phyloP scores from a whole-genome alignment of 805 yeast species.

The Nakazawaea ambrosiae region DNA sequence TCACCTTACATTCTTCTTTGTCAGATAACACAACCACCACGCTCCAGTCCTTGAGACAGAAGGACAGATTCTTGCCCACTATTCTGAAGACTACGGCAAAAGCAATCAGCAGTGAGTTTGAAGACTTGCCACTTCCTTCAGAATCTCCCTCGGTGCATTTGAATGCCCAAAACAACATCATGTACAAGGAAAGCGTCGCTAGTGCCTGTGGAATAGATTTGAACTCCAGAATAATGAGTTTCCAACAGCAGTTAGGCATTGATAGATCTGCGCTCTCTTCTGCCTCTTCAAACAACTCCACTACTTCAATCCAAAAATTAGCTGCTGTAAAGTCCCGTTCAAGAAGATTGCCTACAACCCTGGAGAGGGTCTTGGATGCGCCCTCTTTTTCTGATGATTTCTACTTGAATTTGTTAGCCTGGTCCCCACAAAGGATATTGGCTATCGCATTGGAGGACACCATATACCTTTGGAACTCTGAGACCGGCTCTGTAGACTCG shows the following conservation, averaged over 20 bases:
- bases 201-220: conserved; percentile 89
- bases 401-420: conserved; percentile 76
- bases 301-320: conserved; percentile 20
- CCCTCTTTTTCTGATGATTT: conserved; percentile 94
- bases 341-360: conserved; percentile 76
- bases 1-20: neutral
- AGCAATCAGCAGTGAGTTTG: neutral
- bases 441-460: conserved; percentile 84
- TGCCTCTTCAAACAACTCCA: conserved; percentile 23
- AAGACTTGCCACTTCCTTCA: conserved; percentile 14
- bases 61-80: conserved; percentile 9
- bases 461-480: conserved; percentile 91
- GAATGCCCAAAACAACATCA: conserved; percentile 43
- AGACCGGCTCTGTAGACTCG: conserved; percentile 66
- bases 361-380: conserved; percentile 91
- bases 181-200: conserved; percentile 78
- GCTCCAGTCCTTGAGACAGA: conserved; percentile 3
- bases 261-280: conserved; percentile 18
- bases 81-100: conserved; percentile 6
- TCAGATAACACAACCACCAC: neutral
- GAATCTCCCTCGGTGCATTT: conserved; percentile 47
- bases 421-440: conserved; percentile 77
- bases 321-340: conserved; percentile 58
- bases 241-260: conserved; percentile 70
- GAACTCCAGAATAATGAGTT: conserved; percentile 77